Evolutionary conservation across 2,329 filamentous ascomycete genomes (phyloP).

Genomic region (Exophiala dermatitidis): DNA sequence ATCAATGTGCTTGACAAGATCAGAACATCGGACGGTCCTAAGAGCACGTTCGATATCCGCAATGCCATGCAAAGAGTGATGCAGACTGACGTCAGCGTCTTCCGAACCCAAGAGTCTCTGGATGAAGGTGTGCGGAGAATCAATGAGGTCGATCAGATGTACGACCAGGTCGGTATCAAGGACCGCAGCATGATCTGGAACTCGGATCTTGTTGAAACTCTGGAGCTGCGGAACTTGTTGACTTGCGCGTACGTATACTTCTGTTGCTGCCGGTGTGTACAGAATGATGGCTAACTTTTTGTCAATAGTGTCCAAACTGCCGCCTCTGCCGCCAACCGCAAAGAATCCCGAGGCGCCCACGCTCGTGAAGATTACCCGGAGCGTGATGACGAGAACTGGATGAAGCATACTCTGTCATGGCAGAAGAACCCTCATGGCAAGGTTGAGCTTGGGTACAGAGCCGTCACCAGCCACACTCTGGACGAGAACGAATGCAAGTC

Average conservation of each 20-base stretch:
- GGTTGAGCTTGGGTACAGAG: conserved; percentile 78
- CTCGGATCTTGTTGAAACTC: conserved; percentile 84
- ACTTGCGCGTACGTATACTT: conserved; percentile 75
- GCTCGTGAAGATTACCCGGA: conserved; percentile 95
- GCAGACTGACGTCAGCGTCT: conserved; percentile 88
- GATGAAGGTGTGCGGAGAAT: conserved; percentile 80
- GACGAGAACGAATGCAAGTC: conserved; percentile 95
- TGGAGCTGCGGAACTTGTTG: conserved; percentile 89
- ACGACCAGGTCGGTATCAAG: conserved; percentile 73
- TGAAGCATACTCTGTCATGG: conserved; percentile 98
- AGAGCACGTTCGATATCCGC: conserved; percentile 74
- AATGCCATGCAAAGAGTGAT: conserved; percentile 88
- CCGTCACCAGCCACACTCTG: conserved; percentile 72
- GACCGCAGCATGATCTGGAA: conserved; percentile 98
- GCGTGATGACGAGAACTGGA: conserved; percentile 92
- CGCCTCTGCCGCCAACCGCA: conserved; percentile 79
- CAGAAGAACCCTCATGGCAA: conserved; percentile 87
- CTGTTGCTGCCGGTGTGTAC: not conserved
- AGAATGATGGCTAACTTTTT: conserved; percentile 2
- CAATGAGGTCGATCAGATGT: conserved; percentile 66
- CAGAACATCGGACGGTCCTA: conserved; percentile 67
- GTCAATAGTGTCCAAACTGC: conserved; percentile 62
- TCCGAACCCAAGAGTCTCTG: conserved; percentile 75
- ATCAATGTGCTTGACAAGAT: conserved; percentile 59
- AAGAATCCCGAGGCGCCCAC: conserved; percentile 95